A percentile compares a stretch with the other conserved stretches of the same genome.
phyloP scores from a whole-genome alignment of 2,329 filamentous ascomycete species.

The Beauveria medogensis region DNA sequence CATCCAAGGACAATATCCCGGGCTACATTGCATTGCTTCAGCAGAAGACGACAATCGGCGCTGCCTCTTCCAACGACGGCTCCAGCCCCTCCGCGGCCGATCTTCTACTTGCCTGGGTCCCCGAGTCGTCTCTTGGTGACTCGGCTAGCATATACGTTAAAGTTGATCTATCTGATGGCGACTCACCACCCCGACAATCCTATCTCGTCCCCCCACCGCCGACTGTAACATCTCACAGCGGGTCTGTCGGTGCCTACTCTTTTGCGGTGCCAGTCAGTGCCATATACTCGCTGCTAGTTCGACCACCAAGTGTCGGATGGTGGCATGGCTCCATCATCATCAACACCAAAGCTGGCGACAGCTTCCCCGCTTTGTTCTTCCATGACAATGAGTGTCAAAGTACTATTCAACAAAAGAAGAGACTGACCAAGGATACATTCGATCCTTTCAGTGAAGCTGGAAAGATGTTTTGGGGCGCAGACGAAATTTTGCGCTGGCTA shows the following conservation, averaged over 20 bases:
- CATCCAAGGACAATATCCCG: constrained; percentile 88
- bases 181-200: constrained; percentile 73
- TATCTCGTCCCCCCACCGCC: constrained; percentile 90
- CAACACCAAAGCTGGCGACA: constrained; percentile 83
- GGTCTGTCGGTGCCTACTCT: constrained; percentile 69
- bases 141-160: constrained; percentile 87
- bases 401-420: constrained; percentile 90
- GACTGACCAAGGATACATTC: constrained; percentile 72
- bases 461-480: constrained; percentile 93
- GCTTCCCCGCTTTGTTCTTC: constrained; percentile 93
- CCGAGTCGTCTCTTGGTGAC: constrained; percentile 80
- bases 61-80: constrained; percentile 24
- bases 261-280: constrained; percentile 87
- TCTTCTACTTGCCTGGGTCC: constrained; percentile 85
- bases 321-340: constrained; percentile 96
- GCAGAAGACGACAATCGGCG: constrained; percentile 57
- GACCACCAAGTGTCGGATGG: constrained; percentile 91
- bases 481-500: constrained; percentile 89
- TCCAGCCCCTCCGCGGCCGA: constrained; percentile 53
- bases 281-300: constrained; percentile 82
- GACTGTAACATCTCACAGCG: constrained; percentile 67
- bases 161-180: constrained; percentile 77
- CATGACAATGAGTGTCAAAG: constrained; percentile 95
- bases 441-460: constrained; percentile 82
- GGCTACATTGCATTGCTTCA: constrained; percentile 91